Percentiles rank a stretch among this genome's conserved stretches.
phyloP scores from a whole-genome alignment of 2,329 filamentous ascomycete species.

The Aschersonia sp. region DNA sequence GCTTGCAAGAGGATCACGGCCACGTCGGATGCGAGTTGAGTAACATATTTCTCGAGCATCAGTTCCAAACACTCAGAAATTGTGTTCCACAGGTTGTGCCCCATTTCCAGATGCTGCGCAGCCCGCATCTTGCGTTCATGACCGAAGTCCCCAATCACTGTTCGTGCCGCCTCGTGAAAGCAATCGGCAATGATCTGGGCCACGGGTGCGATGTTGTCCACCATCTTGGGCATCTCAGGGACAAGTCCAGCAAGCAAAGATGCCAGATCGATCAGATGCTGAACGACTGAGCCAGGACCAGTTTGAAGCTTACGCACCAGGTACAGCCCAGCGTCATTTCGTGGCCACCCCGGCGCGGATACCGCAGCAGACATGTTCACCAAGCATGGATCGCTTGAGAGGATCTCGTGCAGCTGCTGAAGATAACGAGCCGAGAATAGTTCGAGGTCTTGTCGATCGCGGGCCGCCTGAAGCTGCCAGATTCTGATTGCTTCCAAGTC shows the following conservation, averaged over 20 bases:
- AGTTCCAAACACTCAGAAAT: conserved; percentile 26
- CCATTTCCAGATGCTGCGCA: conserved; percentile 21
- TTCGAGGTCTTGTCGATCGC: conserved; percentile 8
- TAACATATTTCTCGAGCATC: conserved; percentile 41
- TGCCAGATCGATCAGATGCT: conserved; percentile 26
- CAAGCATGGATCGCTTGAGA: conserved; percentile 7
- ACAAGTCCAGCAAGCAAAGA: conserved; percentile 22
- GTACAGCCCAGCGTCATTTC: conserved; percentile 11
- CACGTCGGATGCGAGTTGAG: conserved; percentile 31
- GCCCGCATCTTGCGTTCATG: conserved; percentile 9
- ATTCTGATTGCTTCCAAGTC: conserved; percentile 20
- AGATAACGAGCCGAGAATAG: conserved; percentile 25
- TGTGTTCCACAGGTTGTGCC: conserved; percentile 26
- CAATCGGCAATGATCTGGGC: conserved; percentile 20
- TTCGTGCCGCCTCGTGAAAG: conserved; percentile 15
- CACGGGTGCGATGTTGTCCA: conserved; percentile 25
- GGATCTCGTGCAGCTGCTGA: conserved; percentile 22
- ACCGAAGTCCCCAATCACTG: conserved; percentile 5
- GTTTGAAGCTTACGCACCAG: conserved; percentile 29
- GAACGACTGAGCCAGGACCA: conserved; percentile 26
- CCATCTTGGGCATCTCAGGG: conserved; percentile 32
- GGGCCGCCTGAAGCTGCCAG: conserved; percentile 1
- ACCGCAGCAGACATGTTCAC: conserved; percentile 6
- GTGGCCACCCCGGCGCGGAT: conserved; percentile 4
- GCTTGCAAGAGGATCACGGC: conserved; percentile 22